A percentile compares a stretch with the other conserved stretches of the same genome.
Evolutionary conservation across 345 rosid species (phyloP).

Genomic region (Acer yangbiense): DNA sequence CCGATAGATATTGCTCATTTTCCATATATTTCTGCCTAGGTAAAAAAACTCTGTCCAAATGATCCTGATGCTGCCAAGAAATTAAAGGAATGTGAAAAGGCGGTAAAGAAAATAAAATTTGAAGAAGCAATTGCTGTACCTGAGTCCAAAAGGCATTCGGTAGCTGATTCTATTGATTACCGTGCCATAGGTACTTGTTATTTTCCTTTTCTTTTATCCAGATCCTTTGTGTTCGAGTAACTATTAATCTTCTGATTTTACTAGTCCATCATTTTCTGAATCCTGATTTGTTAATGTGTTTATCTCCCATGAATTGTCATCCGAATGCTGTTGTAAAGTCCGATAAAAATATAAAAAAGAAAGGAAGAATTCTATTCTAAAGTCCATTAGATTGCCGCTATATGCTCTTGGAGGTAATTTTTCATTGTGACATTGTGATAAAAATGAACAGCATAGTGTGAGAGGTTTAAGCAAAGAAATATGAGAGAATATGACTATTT

Average conservation of each 20-base stretch:
- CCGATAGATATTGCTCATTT: constrained; percentile 6
- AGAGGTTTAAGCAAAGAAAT: not conserved
- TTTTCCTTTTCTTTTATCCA: not conserved
- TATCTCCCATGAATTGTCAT: not conserved
- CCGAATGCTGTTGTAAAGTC: not conserved
- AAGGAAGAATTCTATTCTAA: not conserved
- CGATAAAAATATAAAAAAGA: not conserved
- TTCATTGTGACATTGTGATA: not conserved
- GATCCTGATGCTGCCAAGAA: constrained; percentile 96
- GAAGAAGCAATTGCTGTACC: constrained; percentile 96
- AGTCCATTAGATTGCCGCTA: not conserved
- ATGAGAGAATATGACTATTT: not conserved
- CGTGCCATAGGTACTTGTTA: constrained; percentile 66
- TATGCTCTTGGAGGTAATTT: not conserved
- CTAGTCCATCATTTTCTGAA: not conserved
- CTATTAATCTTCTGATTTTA: constrained; percentile 19
- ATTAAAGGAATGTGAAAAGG: constrained; percentile 90
- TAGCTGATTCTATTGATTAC: constrained; percentile 88
- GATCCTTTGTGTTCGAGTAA: not conserved
- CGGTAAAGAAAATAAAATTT: constrained; percentile 89
- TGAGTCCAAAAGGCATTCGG: constrained; percentile 63
- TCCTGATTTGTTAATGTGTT: not conserved
- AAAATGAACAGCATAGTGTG: not conserved
- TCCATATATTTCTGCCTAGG: constrained; percentile 46
- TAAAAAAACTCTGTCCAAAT: constrained; percentile 80